phyloP scores from a whole-genome alignment of 176 grass and related monocot species.

The Cenchrus purpureus region DNA sequence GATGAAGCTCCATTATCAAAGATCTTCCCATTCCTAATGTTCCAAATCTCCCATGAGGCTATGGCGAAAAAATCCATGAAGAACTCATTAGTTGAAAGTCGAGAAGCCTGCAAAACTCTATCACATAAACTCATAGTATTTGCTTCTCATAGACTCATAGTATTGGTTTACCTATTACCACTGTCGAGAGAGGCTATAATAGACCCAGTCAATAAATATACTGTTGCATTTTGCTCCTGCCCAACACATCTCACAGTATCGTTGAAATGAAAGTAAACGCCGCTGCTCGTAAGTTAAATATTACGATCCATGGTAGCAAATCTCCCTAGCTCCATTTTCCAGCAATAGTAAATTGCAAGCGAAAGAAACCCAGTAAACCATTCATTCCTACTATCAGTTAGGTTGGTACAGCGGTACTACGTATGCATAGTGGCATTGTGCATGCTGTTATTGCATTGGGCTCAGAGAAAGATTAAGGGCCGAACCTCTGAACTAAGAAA shows the following conservation, averaged over 20 bases:
- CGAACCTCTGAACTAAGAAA: conserved; percentile 73
- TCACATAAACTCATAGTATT: no score
- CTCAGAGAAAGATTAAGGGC: neutral
- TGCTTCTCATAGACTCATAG: neutral
- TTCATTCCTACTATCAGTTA: neutral
- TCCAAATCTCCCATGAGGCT: no score
- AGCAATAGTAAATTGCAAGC: neutral
- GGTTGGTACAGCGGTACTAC: neutral
- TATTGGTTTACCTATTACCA: neutral
- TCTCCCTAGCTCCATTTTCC: neutral
- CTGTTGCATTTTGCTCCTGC: neutral
- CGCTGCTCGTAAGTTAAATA: neutral
- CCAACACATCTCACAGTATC: neutral
- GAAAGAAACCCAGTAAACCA: neutral
- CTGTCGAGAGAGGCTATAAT: neutral
- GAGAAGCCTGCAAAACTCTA: no score
- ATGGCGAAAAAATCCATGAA: no score
- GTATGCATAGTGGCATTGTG: neutral
- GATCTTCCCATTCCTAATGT: no score
- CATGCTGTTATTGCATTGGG: neutral
- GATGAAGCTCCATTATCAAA: no score
- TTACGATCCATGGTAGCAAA: neutral
- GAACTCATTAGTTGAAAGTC: no score
- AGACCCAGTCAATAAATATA: neutral
- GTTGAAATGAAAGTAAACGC: neutral